phyloP scores from a whole-genome alignment of 306 rosid genomes.

The Citrullus colocynthis region DNA sequence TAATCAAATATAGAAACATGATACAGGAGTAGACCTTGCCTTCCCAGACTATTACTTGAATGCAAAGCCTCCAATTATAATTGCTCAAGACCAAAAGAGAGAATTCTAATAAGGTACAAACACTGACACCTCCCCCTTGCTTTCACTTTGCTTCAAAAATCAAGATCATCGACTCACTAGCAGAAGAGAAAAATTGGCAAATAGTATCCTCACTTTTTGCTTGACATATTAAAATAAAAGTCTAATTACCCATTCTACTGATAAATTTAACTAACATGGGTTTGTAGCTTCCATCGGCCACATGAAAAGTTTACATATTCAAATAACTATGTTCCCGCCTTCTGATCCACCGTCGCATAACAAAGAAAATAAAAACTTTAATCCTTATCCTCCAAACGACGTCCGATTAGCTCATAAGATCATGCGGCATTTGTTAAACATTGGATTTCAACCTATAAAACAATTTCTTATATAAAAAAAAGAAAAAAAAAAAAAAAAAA shows the following conservation, averaged over 20 bases:
- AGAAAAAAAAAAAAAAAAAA: background rate
- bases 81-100: background rate
- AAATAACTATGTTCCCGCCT: background rate
- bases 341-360: background rate
- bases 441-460: background rate
- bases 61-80: background rate
- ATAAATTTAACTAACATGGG: background rate
- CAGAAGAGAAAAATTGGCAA: background rate
- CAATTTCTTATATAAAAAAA: background rate
- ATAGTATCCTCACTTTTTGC: background rate
- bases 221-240: background rate
- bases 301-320: background rate
- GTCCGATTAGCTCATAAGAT: background rate
- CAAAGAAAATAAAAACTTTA: background rate
- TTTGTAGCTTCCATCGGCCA: background rate
- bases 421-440: background rate
- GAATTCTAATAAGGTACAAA: background rate
- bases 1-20: background rate
- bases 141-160: background rate
- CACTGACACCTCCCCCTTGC: background rate
- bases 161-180: background rate
- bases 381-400: background rate
- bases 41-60: background rate
- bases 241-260: background rate
- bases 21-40: background rate